Percentiles rank a stretch among this genome's conserved stretches.
Evolutionary conservation across 768 basidiomycete species (phyloP).

Genomic region (Kwoniella sp.): DNA sequence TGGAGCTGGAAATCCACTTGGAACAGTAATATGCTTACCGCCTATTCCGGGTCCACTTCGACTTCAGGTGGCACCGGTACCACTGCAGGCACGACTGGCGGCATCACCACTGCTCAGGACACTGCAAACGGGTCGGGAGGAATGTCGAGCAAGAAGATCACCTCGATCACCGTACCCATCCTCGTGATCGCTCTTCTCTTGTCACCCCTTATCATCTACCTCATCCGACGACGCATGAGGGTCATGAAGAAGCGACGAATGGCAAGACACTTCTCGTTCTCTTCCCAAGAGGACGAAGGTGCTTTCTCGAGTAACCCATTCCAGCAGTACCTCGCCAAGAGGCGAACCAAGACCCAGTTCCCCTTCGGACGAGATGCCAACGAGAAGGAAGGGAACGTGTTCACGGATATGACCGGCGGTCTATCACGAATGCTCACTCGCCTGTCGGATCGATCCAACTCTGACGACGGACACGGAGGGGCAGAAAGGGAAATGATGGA

Average conservation of each 20-base stretch:
- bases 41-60: constrained; percentile 23
- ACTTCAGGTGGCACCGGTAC: neutral
- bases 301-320: constrained; percentile 23
- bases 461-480: constrained; percentile 16
- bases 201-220: constrained; percentile 42
- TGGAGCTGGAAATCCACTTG: constrained; percentile 54
- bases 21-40: constrained; percentile 45
- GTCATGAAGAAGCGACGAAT: constrained; percentile 46
- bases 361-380: constrained; percentile 48
- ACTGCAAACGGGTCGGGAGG: constrained; percentile 8
- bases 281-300: constrained; percentile 36
- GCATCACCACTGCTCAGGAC: constrained; percentile 1
- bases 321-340: constrained; percentile 6
- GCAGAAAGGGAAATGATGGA: constrained; percentile 37
- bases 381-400: constrained; percentile 39
- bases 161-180: constrained; percentile 42
- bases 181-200: constrained; percentile 36
- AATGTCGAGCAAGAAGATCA: constrained; percentile 26
- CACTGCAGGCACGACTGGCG: constrained; percentile 5
- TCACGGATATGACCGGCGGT: constrained; percentile 22
- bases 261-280: constrained; percentile 50
- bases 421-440: constrained; percentile 34
- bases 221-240: constrained; percentile 40
- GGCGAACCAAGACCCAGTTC: constrained; percentile 28
- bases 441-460: constrained; percentile 14